phyloP scores from a whole-genome alignment of 2,329 filamentous ascomycete genomes.

The Dothiorella sarmentorum region DNA sequence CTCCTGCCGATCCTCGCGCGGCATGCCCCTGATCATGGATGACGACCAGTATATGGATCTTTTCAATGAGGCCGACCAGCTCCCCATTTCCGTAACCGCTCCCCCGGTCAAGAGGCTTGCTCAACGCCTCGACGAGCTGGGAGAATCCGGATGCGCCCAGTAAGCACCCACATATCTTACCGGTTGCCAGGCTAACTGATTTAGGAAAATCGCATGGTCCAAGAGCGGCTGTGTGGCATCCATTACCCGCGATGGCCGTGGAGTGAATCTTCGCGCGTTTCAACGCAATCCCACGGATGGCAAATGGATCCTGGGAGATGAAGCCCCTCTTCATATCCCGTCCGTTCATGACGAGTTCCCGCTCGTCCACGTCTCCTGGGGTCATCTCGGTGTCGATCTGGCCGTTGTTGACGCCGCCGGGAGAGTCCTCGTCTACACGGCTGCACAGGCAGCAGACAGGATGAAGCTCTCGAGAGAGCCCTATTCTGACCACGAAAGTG shows the following conservation, averaged over 20 bases:
- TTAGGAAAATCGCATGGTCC: slow-evolving; percentile 81
- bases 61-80: slow-evolving; percentile 53
- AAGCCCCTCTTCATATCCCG: slow-evolving; percentile 63
- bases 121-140: slow-evolving; percentile 72
- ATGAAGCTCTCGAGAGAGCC: slow-evolving; percentile 61
- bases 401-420: slow-evolving; percentile 79
- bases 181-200: background rate
- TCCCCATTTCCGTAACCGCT: slow-evolving; percentile 52
- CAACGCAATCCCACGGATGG: slow-evolving; percentile 66
- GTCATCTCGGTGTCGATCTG: slow-evolving; percentile 71
- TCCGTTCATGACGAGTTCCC: slow-evolving; percentile 61
- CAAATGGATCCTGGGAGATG: slow-evolving; percentile 71
- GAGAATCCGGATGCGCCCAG: slow-evolving; percentile 75
- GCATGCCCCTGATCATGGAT: slow-evolving; percentile 54
- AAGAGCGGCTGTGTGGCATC: slow-evolving; percentile 81
- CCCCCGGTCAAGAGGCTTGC: slow-evolving; percentile 64
- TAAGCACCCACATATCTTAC: slow-evolving; percentile 44
- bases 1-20: background rate
- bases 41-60: slow-evolving; percentile 52
- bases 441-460: slow-evolving; percentile 70
- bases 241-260: slow-evolving; percentile 67
- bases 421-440: slow-evolving; percentile 69
- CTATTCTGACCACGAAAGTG: slow-evolving; percentile 66
- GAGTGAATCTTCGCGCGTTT: slow-evolving; percentile 70
- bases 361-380: slow-evolving; percentile 81